These are phyloP conservation scores for Tetrahymena thermophila DNA, from an alignment of 73 alveolate genomes.

Conservation along the genomic window DNA sequence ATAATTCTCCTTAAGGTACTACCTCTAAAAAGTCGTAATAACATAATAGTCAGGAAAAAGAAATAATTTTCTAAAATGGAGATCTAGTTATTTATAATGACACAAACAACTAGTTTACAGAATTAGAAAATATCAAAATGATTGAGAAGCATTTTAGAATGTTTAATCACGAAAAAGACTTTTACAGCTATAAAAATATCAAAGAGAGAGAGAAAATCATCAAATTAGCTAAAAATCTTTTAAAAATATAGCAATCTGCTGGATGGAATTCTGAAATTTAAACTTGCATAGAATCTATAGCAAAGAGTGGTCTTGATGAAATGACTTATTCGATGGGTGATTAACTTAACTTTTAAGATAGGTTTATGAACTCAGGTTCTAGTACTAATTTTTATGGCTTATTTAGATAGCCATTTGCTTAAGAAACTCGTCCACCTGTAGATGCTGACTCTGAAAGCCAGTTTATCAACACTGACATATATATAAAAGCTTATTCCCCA, in stretches of 20 bases:
- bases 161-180: not conserved
- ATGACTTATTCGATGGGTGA: not conserved
- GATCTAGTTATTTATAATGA: not conserved
- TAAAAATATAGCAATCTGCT: not conserved
- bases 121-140: not conserved
- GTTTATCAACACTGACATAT: not conserved
- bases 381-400: not conserved
- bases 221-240: not conserved
- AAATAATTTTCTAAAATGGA: not conserved
- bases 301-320: not conserved
- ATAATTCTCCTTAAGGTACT: not conserved
- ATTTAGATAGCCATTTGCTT: not conserved
- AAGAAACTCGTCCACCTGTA: not conserved
- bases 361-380: not conserved
- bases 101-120: not conserved
- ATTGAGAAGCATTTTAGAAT: not conserved
- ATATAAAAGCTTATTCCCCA: not conserved
- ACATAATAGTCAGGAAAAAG: not conserved
- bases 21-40: not conserved
- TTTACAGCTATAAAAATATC: not conserved
- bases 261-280: not conserved
- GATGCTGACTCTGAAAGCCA: not conserved
- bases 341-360: not conserved
- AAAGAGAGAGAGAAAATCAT: not conserved
- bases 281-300: not conserved